Percentiles rank a stretch among this genome's conserved stretches.
These are phyloP conservation scores for Boletus pseudopeckii DNA, from an alignment of 768 basidiomycete species.

Conservation along the genomic window DNA sequence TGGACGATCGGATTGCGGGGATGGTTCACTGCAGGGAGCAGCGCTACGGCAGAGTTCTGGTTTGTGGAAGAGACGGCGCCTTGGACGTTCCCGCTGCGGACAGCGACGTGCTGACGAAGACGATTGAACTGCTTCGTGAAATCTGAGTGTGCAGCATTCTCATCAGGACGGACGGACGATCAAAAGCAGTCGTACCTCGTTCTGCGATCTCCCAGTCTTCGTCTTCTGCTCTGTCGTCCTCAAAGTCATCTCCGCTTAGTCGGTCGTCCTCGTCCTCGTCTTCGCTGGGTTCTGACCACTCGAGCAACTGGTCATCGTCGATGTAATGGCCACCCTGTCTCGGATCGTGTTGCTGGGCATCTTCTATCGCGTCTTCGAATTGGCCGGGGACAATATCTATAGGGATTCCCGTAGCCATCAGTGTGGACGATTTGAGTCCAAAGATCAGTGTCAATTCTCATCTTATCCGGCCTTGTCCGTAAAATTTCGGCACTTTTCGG, in stretches of 20 bases:
- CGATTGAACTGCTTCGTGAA: slow-evolving; percentile 99
- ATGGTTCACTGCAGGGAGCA: slow-evolving; percentile 71
- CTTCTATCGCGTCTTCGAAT: slow-evolving; percentile 58
- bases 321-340: slow-evolving; percentile 41
- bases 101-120: slow-evolving; percentile 84
- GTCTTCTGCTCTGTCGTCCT: slow-evolving; percentile 68
- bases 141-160: slow-evolving; percentile 49
- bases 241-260: slow-evolving; percentile 48
- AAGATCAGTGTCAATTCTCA: not conserved
- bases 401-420: slow-evolving; percentile 24
- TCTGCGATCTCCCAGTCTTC: slow-evolving; percentile 89
- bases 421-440: not conserved
- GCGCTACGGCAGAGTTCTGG: slow-evolving; percentile 47
- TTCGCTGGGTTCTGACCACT: slow-evolving; percentile 30
- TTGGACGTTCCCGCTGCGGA: slow-evolving; percentile 68
- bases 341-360: slow-evolving; percentile 9
- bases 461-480: too few species aligned
- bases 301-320: slow-evolving; percentile 36
- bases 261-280: slow-evolving; percentile 27
- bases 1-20: slow-evolving; percentile 39
- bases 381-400: slow-evolving; percentile 46
- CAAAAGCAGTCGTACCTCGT: slow-evolving; percentile 49
- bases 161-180: not conserved
- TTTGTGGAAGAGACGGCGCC: slow-evolving; percentile 53
- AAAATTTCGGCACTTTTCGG: too few species aligned